Base-by-base conservation (phyloP, 2,329 filamentous ascomycete genomes). In the Colletotrichum sp. region DNA sequence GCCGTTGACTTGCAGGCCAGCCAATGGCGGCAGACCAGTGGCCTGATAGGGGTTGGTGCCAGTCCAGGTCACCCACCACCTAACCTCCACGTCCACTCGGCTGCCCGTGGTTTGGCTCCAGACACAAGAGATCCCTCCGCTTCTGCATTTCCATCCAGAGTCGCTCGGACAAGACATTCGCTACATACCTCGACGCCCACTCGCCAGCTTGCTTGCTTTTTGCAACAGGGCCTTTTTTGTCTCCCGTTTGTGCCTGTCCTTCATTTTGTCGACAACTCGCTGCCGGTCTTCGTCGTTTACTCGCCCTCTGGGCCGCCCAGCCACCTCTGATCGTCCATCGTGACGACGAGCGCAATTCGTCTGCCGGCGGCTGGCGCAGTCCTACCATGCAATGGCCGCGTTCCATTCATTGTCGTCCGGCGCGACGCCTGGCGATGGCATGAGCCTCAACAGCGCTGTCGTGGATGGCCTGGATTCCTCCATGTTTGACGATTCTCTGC, bases 371-470 rank as follows among this genome's bases (percentile, higher is more conserved):
- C 73, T 67, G 34, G 30, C 63, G 34, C 77, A 78, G 79, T 79
- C 80, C 78, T 79, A 85, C 82, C 79, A 90, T 90, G 89, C 86
- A 81, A 92, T 92, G 90, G 88, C 89, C 79, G 86, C 87, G 80
- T 92, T 88, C 86, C 91, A 90, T 83, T 86, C 89, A 82, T 89
- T 91, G 86, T 83, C 86, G 79, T 84, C 86, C 78, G 83, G 85
- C 82, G 82, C 86, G 79, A 84, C 86, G 67, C 82, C 85, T 77
- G 84, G 82, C 81, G 88, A 90, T 78, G 81, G 83, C 78, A 87
- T 91, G 83, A 83, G 83, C 77, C 82, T 91, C 82, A 87, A 86
- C 77, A 80, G 81, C 59, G 84, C 83, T 82, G 82, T 82, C 24
- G 88, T 91, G 79, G 89, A 90, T 28, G 84, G 85, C 18, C 91